Base-by-base conservation (phyloP, 345 rosid genomes). In the Euphorbia tirucalli region DNA sequence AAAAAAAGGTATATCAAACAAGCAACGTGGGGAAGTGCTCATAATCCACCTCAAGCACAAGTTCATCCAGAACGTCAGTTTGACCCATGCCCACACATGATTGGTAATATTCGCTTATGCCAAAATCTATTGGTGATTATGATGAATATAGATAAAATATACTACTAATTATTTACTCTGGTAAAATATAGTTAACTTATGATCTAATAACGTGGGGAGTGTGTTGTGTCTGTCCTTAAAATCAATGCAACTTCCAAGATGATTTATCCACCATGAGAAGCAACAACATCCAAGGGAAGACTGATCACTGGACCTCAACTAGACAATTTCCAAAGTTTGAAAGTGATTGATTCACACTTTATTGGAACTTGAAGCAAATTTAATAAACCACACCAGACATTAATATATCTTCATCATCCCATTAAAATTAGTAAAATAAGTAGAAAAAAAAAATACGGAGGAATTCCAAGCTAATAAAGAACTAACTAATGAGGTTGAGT, bases 311-410 rank as follows among this genome's bases (percentile, higher is more conserved):
- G 41, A 32, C 49, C 44, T n/a, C 32, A 64, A 72, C 68, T 46
- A 65, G 7, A 9, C 81, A 75, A 80, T 56, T 65, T 68, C 68
- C 22, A n/a, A 61, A 61, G 46, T 61, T 43, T 56, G 57, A 16
- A 77, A 60, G 41, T 18, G 39, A 57, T 60, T 55, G 22, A 54
- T 61, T 69, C 39, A 50, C 58, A 75, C 63, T 62, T 27, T 24
- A 65, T 84, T 75, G 89, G 88, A 86, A 85, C 87, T 87, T 83
- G 90, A 82, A 68, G 68, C 70, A 60, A 46, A 46, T 72, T 71
- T 68, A 83, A 76, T 75, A 15, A 37, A 65, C 30, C 55, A 72
- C 31, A 75, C 48, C 65, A 63, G 56, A 74, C 43, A 80, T 69
- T 74, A 71, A 56, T 59, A 69, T 70, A 50, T 71, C 68, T 43